Evolutionary conservation across 768 basidiomycete genomes (phyloP).

Genomic region (Lanmaoa pseudosensibilis): DNA sequence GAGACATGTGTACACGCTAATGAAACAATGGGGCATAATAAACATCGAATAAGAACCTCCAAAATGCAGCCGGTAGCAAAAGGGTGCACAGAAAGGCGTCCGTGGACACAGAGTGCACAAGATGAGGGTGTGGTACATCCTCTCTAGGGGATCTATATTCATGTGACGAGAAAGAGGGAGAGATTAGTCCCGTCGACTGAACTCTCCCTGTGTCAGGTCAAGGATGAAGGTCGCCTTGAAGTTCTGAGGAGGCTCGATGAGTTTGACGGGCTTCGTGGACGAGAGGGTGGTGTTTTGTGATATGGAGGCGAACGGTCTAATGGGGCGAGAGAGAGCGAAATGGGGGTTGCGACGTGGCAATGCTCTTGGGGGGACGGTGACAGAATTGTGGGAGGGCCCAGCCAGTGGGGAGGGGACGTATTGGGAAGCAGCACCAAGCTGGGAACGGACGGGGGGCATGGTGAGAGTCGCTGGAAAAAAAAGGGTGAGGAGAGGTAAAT

Average conservation of each 20-base stretch:
- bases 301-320: constrained; percentile 76
- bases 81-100: not conserved
- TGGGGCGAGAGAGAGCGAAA: constrained; percentile 72
- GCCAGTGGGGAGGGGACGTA: constrained; percentile 66
- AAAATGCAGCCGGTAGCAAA: not conserved
- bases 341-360: constrained; percentile 45
- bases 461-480: constrained; percentile 40
- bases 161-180: not conserved
- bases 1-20: constrained; percentile 19
- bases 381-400: constrained; percentile 34
- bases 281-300: constrained; percentile 23
- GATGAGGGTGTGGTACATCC: not conserved
- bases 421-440: constrained; percentile 34
- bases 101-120: not conserved
- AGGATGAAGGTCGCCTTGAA: constrained; percentile 70
- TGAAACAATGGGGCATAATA: constrained; percentile 23
- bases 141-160: not conserved
- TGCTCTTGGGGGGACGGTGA: constrained; percentile 34
- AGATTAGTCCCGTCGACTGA: constrained; percentile 63
- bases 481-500: not conserved
- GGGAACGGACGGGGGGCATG: constrained; percentile 36
- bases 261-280: constrained; percentile 57
- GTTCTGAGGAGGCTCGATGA: constrained; percentile 78
- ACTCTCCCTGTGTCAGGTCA: constrained; percentile 80
- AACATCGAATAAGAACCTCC: constrained; percentile 24